These are phyloP conservation scores for Mycena pura DNA, from an alignment of 768 basidiomycete genomes.

Conservation along the genomic window DNA sequence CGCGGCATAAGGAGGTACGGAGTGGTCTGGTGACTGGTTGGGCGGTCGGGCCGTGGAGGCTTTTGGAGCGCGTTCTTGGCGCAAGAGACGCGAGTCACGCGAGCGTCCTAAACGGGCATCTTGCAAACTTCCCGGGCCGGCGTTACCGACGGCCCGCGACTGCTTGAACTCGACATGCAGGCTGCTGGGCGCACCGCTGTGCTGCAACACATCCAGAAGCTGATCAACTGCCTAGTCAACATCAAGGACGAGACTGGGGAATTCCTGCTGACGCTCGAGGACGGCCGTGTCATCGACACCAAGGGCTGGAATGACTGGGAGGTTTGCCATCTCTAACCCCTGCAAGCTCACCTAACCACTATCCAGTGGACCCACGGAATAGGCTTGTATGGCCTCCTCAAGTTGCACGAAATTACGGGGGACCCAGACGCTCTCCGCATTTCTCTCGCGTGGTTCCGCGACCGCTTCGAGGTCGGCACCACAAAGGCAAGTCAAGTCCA, in stretches of 20 bases:
- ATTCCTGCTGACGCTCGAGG: constrained; percentile 53
- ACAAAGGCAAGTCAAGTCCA: constrained; percentile 44
- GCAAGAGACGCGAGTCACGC: too few relatives aligned
- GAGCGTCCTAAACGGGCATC: too few relatives aligned
- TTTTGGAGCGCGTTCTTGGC: too few relatives aligned
- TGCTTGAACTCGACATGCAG: background rate
- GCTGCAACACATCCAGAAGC: constrained; percentile 37
- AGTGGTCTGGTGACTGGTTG: constrained; percentile 14
- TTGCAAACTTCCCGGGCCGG: background rate
- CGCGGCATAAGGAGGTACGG: background rate
- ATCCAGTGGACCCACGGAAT: constrained; percentile 58
- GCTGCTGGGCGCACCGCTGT: constrained; percentile 2
- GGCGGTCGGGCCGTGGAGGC: too few relatives aligned
- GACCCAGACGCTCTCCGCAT: constrained; percentile 47
- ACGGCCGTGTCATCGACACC: constrained; percentile 61
- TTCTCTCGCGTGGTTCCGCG: constrained; percentile 55
- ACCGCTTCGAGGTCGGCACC: constrained; percentile 55
- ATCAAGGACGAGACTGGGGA: constrained; percentile 61
- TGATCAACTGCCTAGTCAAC: constrained; percentile 54
- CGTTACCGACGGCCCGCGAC: background rate
- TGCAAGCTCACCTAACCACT: too few relatives aligned
- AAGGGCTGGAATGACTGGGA: constrained; percentile 69
- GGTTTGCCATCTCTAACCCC: constrained; percentile 29
- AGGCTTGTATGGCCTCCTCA: constrained; percentile 49
- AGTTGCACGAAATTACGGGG: constrained; percentile 48